Conservation (phyloP, 2,329 filamentous ascomycete species). For the Ampelomyces quisqualis region DNA sequence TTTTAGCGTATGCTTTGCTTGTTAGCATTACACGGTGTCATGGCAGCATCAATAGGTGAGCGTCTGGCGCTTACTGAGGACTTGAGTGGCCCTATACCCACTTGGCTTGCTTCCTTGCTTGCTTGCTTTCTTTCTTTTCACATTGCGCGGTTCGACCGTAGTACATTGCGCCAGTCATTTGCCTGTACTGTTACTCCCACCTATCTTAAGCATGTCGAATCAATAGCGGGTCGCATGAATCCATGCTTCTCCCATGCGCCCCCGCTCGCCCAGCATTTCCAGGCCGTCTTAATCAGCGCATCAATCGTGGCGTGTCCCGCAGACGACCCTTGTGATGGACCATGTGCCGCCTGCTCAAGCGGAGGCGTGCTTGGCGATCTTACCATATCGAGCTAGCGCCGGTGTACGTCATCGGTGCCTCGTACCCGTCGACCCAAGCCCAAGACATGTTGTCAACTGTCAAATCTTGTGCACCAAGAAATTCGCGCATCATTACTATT, state of each 20-base stretch:
- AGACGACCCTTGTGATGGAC: neutral
- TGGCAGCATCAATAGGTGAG: constrained; percentile 46
- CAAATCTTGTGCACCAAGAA: constrained; percentile 3
- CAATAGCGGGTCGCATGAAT: constrained; percentile 33
- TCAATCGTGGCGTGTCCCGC: neutral
- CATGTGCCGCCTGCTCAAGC: constrained; percentile 2
- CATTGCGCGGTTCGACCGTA: constrained; percentile 5
- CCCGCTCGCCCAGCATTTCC: neutral
- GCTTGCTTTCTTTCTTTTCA: constrained; percentile 20
- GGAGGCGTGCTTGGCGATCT: neutral
- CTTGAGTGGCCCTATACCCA: constrained; percentile 45
- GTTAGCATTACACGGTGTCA: constrained; percentile 37
- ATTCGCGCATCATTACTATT: neutral
- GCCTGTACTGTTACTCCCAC: constrained; percentile 14
- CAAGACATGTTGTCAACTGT: neutral
- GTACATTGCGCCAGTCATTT: constrained; percentile 10
- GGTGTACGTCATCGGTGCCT: constrained; percentile 18
- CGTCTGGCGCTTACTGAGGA: constrained; percentile 47
- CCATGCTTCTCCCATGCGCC: constrained; percentile 32
- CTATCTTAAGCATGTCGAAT: constrained; percentile 14
- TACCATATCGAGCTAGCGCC: too few species aligned
- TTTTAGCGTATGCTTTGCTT: constrained; percentile 17
- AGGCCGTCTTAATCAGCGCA: neutral
- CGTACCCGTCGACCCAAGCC: neutral
- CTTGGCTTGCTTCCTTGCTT: constrained; percentile 18